Conservation (phyloP, 805 yeast species). For the Metschnikowia colocasiae region DNA sequence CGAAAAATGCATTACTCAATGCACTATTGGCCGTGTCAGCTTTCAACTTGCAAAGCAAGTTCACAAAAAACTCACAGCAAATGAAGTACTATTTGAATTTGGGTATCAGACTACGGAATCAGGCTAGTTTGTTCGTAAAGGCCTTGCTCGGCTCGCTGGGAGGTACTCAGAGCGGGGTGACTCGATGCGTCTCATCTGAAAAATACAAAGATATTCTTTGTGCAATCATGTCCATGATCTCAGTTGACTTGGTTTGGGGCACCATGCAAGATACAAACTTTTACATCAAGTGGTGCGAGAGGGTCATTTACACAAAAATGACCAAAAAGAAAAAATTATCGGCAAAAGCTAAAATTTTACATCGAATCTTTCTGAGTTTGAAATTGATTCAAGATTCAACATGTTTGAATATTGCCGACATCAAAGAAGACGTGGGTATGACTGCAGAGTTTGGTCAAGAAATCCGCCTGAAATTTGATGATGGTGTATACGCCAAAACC, state of each 20-base stretch:
- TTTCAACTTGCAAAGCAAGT: slow-evolving; percentile 71
- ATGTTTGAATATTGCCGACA: slow-evolving; percentile 35
- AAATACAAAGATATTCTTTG: slow-evolving; percentile 81
- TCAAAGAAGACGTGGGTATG: slow-evolving; percentile 32
- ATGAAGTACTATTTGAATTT: slow-evolving; percentile 68
- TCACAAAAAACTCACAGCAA: slow-evolving; percentile 58
- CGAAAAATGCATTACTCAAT: slow-evolving; percentile 72
- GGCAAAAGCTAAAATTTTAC: slow-evolving; percentile 71
- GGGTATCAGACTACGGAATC: slow-evolving; percentile 70
- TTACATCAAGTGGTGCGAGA: slow-evolving; percentile 73
- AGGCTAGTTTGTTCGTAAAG: slow-evolving; percentile 66
- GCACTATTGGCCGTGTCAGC: slow-evolving; percentile 81
- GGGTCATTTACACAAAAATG: slow-evolving; percentile 68
- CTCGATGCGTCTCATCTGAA: slow-evolving; percentile 48
- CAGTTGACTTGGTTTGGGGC: slow-evolving; percentile 88
- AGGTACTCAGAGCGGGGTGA: slow-evolving; percentile 37
- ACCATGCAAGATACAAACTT: slow-evolving; percentile 80
- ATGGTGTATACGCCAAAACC: slow-evolving; percentile 11
- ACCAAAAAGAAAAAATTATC: slow-evolving; percentile 59
- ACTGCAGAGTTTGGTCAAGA: slow-evolving; percentile 30
- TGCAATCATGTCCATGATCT: slow-evolving; percentile 81
- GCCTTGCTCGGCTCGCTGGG: slow-evolving; percentile 42
- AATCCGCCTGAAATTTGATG: slow-evolving; percentile 20
- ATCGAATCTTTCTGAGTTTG: slow-evolving; percentile 71
- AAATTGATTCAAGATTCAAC: slow-evolving; percentile 78